Conservation (phyloP, 768 basidiomycete genomes). For the Gloeopeniophorella convolvens region DNA sequence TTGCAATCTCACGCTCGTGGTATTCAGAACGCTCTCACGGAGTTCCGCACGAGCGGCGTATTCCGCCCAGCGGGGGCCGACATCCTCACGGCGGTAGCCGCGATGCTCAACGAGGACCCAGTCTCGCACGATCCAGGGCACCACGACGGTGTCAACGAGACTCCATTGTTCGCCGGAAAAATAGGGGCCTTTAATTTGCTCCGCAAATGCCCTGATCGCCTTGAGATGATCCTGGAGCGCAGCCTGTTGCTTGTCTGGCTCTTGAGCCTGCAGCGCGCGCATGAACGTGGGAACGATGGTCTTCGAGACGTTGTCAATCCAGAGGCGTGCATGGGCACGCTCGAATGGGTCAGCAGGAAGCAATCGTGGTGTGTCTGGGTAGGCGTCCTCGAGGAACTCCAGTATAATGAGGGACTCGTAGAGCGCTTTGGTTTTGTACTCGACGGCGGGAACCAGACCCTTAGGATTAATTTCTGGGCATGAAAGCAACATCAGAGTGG, state of each 20-base stretch:
- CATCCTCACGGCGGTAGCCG: constrained; percentile 40
- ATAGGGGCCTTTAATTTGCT: constrained; percentile 42
- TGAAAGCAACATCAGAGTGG: constrained; percentile 19
- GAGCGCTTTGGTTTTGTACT: constrained; percentile 45
- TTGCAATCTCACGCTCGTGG: constrained; percentile 26
- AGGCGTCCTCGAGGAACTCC: constrained; percentile 64
- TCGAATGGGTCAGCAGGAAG: constrained; percentile 46
- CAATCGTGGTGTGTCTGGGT: constrained; percentile 43
- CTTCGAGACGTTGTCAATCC: constrained; percentile 52
- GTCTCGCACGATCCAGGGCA: constrained; percentile 49
- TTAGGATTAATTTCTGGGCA: constrained; percentile 58
- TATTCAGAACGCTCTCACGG: constrained; percentile 42
- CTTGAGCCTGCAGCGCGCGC: constrained; percentile 37
- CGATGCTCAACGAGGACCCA: constrained; percentile 44
- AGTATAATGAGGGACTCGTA: constrained; percentile 60
- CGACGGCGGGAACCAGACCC: constrained; percentile 59
- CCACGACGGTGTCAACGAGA: constrained; percentile 47
- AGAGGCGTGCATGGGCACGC: constrained; percentile 47
- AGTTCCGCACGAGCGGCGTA: constrained; percentile 39
- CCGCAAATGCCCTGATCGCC: constrained; percentile 32
- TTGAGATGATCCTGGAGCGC: constrained; percentile 34
- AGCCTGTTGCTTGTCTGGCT: constrained; percentile 30
- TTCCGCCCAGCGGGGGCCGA: no score
- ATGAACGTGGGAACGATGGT: constrained; percentile 45
- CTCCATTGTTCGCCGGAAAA: constrained; percentile 51